Evolutionary conservation across 148 eudicot genomes (phyloP).

Genomic region (Chenopodium formosanum): DNA sequence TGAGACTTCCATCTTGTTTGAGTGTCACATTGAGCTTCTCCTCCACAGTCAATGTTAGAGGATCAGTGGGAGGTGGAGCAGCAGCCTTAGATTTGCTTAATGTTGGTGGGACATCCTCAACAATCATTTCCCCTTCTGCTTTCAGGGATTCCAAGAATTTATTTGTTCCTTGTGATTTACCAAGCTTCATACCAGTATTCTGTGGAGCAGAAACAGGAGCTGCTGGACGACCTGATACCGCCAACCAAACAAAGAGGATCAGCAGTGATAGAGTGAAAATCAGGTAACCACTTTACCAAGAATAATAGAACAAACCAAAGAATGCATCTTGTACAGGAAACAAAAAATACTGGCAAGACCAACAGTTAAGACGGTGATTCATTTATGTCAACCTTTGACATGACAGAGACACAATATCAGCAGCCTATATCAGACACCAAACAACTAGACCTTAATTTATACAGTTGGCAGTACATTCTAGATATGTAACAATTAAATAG

Average conservation of each 20-base stretch:
- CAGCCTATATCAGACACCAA: neutral
- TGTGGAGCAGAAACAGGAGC: constrained; percentile 88
- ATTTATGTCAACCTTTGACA: neutral
- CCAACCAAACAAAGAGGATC: constrained; percentile 14
- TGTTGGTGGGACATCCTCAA: constrained; percentile 84
- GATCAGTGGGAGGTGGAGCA: constrained; percentile 86
- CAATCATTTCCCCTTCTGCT: constrained; percentile 96
- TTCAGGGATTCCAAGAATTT: constrained; percentile 93
- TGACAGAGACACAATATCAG: neutral
- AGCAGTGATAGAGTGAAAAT: neutral
- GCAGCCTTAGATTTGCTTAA: constrained; percentile 62
- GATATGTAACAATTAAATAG: neutral
- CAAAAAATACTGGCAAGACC: neutral
- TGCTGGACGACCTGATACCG: constrained; percentile 60
- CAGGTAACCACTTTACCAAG: neutral
- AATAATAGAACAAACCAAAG: neutral
- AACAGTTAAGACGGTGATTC: neutral
- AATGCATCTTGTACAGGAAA: neutral
- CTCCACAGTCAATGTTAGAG: constrained; percentile 83
- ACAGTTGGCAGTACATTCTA: neutral
- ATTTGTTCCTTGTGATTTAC: constrained; percentile 74
- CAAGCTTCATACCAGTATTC: constrained; percentile 94
- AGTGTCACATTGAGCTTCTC: constrained; percentile 90
- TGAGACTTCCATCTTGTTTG: constrained; percentile 84
- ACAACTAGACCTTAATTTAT: neutral